These are phyloP conservation scores for Epichloe uncinata DNA, from an alignment of 2,329 filamentous ascomycete species.

Conservation along the genomic window DNA sequence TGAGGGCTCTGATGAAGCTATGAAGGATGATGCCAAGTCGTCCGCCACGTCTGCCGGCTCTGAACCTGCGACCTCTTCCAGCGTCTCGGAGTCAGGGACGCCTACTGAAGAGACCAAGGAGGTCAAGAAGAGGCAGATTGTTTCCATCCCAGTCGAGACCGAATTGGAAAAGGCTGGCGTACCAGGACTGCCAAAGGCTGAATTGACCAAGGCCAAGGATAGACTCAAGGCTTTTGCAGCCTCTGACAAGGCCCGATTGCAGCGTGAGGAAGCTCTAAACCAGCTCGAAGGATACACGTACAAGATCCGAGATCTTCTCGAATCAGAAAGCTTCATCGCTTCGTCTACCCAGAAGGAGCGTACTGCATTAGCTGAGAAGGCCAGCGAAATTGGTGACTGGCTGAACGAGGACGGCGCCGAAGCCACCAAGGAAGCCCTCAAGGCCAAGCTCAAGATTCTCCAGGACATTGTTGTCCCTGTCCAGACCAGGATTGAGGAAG, in stretches of 20 bases:
- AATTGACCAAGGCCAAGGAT: constrained; percentile 43
- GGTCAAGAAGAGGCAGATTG: constrained; percentile 46
- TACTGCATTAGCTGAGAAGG: constrained; percentile 50
- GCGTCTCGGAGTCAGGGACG: constrained; percentile 29
- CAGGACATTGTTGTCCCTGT: constrained; percentile 68
- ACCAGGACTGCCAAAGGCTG: constrained; percentile 33
- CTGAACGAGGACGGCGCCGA: constrained; percentile 74
- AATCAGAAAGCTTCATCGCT: constrained; percentile 59
- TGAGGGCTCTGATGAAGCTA: constrained; percentile 23
- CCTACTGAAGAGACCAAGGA: constrained; percentile 33
- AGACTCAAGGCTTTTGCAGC: constrained; percentile 73
- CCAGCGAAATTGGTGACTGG: constrained; percentile 69
- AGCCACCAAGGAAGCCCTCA: constrained; percentile 62
- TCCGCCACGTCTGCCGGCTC: constrained; percentile 9
- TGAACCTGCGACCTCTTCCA: constrained; percentile 15
- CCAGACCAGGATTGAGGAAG: constrained; percentile 61
- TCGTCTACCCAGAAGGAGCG: constrained; percentile 59
- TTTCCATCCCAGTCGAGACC: constrained; percentile 39
- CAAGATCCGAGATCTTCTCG: constrained; percentile 68
- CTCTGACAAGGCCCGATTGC: constrained; percentile 64
- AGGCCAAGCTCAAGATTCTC: constrained; percentile 61
- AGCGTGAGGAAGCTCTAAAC: constrained; percentile 79
- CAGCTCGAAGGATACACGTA: constrained; percentile 92
- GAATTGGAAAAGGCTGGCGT: constrained; percentile 36
- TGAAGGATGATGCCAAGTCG: constrained; percentile 27